A percentile compares a stretch with the other conserved stretches of the same genome.
Conservation (phyloP, 495 filamentous ascomycete species). For the Chaetomium tenue region DNA sequence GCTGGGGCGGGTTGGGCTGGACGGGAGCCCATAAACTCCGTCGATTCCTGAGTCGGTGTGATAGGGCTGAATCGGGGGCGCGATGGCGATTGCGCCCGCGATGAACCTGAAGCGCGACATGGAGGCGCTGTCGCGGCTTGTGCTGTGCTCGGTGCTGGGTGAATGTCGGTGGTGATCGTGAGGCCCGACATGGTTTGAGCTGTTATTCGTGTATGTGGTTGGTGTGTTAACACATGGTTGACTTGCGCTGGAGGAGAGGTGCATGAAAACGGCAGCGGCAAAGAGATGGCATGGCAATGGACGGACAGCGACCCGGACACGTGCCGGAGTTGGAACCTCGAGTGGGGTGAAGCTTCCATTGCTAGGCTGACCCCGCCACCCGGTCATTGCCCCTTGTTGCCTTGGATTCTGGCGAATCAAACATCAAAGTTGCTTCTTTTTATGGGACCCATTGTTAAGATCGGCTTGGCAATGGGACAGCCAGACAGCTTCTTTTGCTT, state of each 20-base stretch:
- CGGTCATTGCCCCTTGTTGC: not conserved
- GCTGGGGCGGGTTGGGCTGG: not conserved
- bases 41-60: slow-evolving; percentile 40
- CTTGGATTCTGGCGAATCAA: not conserved
- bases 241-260: no score
- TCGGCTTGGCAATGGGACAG: no score
- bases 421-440: not conserved
- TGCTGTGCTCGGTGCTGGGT: slow-evolving; percentile 14
- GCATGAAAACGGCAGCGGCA: not conserved
- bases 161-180: slow-evolving; percentile 27
- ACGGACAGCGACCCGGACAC: not conserved
- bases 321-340: not conserved
- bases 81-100: slow-evolving; percentile 26
- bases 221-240: no score
- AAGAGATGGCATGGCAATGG: not conserved
- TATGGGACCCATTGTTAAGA: not conserved
- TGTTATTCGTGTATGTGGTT: not conserved
- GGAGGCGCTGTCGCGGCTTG: not conserved
- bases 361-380: not conserved
- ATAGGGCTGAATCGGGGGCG: slow-evolving; percentile 48
- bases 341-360: no score
- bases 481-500: not conserved
- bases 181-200: slow-evolving; percentile 32
- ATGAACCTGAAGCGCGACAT: not conserved
- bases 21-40: slow-evolving; percentile 18